Evolutionary conservation across 2,329 filamentous ascomycete genomes (phyloP), one percentile per base, ranked within the genome.

Genomic region (Lasiodiplodia theobromae): DNA sequence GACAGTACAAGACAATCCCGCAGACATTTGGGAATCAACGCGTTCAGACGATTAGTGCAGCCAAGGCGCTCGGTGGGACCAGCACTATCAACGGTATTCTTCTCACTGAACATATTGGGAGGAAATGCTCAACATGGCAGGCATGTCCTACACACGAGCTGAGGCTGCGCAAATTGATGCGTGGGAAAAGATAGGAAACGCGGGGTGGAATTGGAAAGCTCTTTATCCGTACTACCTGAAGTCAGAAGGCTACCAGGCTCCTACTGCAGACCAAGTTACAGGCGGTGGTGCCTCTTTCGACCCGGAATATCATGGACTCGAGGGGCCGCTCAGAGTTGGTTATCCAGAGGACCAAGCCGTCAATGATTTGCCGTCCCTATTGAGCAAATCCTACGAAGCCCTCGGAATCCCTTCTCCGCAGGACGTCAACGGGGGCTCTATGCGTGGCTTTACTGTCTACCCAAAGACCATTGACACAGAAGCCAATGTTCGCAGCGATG

Each of bases 11-110:
- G 63, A 82, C 78, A 18, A 75, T 72, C 4, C 74, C 76, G 11
- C 82, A 84, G 67, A 76, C 72, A 37, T 80, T 80, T 73, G 77
- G 73, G 0, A 74, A 72, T 23, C 68, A 70, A 8, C 54, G 25
- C 10, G 34, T 44, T 4, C 56, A 38, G 25, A 63, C 56, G 7
- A 64, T 80, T 38, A 73, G 74, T 60, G 79, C 79, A 16, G 82
- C 80, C 1, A 83, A 80, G 69, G 81, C 78, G 0, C 70, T 83
- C 2, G 80, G 80, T 51, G 83, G 81, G 4, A 80, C 80, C 2
- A 82, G 78, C 18, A 75, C 76, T 6, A 82, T 84, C 62, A 84
- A 84, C 72, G 81, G 78, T 73, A 52, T n/a, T 12, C 6, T 11
- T 2, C 18, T 6, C 7, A 51, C 7, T 16, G n/a, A 8, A 18